Base-by-base conservation (phyloP, 352 stramenopile species). In the Nothophytophthora sp. region DNA sequence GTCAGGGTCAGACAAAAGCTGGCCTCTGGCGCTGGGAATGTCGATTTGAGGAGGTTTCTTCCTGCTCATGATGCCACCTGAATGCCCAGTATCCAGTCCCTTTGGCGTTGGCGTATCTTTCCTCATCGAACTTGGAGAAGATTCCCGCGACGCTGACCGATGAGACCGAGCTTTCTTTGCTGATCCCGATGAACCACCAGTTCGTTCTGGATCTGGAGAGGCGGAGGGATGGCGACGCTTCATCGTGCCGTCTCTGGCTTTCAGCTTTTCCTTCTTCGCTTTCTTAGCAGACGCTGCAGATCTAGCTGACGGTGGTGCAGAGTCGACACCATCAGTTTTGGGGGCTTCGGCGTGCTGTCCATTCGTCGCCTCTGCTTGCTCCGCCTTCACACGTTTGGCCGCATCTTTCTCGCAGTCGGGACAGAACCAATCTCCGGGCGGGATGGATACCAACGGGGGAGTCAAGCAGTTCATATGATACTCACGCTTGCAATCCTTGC, bases 391-490 rank as follows among this genome's bases (percentile, higher is more conserved):
- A 33, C 42, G 55, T 33, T 44, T 66, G 42, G 60, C 20, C 13
- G 56, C 48, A n/a, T 86, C 62, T 47, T 82, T 76, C 2, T 66
- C 50, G 19, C 70, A 91, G 11, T 88, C 67, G 18, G 81, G 85
- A 16, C 85, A 95, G 60, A 79, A 91, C 85, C 85, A 95, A 34
- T 90, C 65, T 7, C 85, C 85, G 20, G 67, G 60, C 6, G 85
- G 85, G 12, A 94, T 71, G 7, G 63, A 40, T 10, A 73, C 50
- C 6, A 95, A 63, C 16, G 85, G 85, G 7, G 85, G 85, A 13
- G 36, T 73, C 23, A 95, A 61, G 41, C 85, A 95, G 35, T 88
- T 86, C 81, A 92, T 93, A 57, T 95, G 85, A 57, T 89, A 95
- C 59, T 93, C 82, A 1, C 79, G 76, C 49, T 89, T 88, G 60